Evolutionary conservation across 352 stramenopile genomes (phyloP).

Genomic region (Globisporangium megalacanthum): DNA sequence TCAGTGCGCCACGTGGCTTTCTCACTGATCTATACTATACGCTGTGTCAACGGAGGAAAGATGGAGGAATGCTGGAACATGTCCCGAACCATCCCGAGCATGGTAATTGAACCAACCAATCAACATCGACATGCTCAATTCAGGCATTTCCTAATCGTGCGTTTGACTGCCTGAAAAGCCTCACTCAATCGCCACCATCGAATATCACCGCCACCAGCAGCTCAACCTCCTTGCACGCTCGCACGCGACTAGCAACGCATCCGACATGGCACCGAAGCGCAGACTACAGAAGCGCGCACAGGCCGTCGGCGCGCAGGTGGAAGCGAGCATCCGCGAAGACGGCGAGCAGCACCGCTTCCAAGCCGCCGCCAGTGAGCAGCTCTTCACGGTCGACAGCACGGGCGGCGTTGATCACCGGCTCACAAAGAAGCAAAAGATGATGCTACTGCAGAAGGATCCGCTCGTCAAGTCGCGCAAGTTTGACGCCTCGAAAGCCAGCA

Average conservation of each 20-base stretch:
- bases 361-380: slow-evolving; percentile 53
- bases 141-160: not conserved
- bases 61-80: no score
- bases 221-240: not conserved
- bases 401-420: slow-evolving; percentile 35
- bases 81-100: no score
- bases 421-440: slow-evolving; percentile 65
- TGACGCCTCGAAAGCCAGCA: slow-evolving; percentile 50
- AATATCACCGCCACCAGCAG: not conserved
- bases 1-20: not conserved
- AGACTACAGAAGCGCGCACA: slow-evolving; percentile 63
- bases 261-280: slow-evolving; percentile 42
- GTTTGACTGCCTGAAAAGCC: not conserved
- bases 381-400: slow-evolving; percentile 79
- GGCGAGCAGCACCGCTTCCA: slow-evolving; percentile 79
- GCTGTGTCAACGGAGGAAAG: no score
- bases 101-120: not conserved
- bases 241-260: no score
- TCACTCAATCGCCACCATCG: slow-evolving; percentile 1
- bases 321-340: slow-evolving; percentile 74
- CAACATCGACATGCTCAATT: not conserved
- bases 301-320: slow-evolving; percentile 62
- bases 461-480: slow-evolving; percentile 74
- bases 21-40: not conserved
- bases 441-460: slow-evolving; percentile 59